phyloP scores from a whole-genome alignment of 1,284 basidiomycete genomes.

The Tetrapyrgos nigripes region DNA sequence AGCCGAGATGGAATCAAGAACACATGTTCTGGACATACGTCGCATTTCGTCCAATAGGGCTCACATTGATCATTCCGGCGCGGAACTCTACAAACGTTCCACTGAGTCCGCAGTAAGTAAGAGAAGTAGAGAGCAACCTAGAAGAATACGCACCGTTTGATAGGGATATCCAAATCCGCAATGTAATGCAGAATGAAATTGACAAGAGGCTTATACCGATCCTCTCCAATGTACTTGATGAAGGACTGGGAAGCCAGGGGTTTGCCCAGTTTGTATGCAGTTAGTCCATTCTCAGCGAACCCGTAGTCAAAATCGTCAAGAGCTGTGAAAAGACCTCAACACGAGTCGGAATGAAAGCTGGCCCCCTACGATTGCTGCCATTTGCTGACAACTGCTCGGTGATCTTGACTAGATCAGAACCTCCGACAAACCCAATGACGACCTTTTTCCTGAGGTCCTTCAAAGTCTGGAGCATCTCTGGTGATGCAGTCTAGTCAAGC shows the following conservation, averaged over 20 bases:
- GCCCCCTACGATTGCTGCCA: conserved; percentile 58
- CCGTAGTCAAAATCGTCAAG: conserved; percentile 88
- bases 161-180: conserved; percentile 90
- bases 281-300: conserved; percentile 96
- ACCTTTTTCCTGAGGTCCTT: conserved; percentile 74
- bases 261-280: conserved; percentile 86
- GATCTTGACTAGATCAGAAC: conserved; percentile 89
- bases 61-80: conserved; percentile 98
- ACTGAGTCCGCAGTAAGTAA: conserved; percentile 45
- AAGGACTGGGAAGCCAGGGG: conserved; percentile 84
- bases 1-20: background rate
- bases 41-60: conserved; percentile 96
- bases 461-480: conserved; percentile 76
- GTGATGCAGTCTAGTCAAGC: conserved; percentile 56
- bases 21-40: conserved; percentile 58
- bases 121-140: background rate
- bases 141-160: conserved; percentile 79
- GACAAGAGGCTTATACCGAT: conserved; percentile 90
- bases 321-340: background rate
- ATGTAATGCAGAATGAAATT: conserved; percentile 95
- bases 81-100: conserved; percentile 98
- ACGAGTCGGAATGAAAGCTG: conserved; percentile 48
- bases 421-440: conserved; percentile 88
- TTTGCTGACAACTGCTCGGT: conserved; percentile 75
- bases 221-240: conserved; percentile 92